These are phyloP conservation scores for Fusarium coicis DNA, from an alignment of 2,329 filamentous ascomycete genomes.

Conservation along the genomic window DNA sequence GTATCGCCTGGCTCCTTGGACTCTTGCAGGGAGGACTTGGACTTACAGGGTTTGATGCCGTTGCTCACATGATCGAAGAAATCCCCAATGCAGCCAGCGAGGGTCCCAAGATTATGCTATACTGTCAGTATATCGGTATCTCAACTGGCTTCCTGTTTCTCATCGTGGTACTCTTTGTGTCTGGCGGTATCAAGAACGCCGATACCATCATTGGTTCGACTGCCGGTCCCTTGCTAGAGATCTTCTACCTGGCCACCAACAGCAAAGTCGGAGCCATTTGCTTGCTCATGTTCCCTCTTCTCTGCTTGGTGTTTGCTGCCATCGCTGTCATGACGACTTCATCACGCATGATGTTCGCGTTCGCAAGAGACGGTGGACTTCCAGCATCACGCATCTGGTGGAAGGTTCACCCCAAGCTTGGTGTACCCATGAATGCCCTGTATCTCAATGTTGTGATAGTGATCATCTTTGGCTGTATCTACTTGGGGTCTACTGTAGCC, in stretches of 20 bases:
- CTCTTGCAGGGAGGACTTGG: conserved; percentile 49
- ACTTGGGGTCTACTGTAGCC: conserved; percentile 71
- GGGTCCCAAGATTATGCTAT: conserved; percentile 55
- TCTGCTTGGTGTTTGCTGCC: conserved; percentile 72
- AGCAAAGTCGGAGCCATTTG: conserved; percentile 71
- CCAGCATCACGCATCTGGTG: conserved; percentile 70
- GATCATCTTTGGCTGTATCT: conserved; percentile 75
- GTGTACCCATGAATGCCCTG: conserved; percentile 74
- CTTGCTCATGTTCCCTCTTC: conserved; percentile 72
- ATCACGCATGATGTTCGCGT: conserved; percentile 74
- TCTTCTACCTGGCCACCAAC: conserved; percentile 70
- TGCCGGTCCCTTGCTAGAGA: conserved; percentile 69
- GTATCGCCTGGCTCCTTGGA: conserved; percentile 49
- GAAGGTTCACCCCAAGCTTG: conserved; percentile 68
- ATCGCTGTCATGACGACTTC: conserved; percentile 74
- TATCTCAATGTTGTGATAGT: conserved; percentile 69
- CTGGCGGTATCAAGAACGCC: conserved; percentile 63
- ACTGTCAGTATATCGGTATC: conserved; percentile 71
- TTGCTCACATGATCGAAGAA: conserved; percentile 52
- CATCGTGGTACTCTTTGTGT: conserved; percentile 71
- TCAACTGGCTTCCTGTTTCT: conserved; percentile 72
- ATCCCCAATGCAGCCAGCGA: conserved; percentile 47
- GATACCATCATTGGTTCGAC: conserved; percentile 60
- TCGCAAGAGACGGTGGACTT: conserved; percentile 72
- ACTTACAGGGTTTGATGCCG: conserved; percentile 49